Base-by-base conservation (phyloP, 495 filamentous ascomycete genomes). In the Podospora didyma region DNA sequence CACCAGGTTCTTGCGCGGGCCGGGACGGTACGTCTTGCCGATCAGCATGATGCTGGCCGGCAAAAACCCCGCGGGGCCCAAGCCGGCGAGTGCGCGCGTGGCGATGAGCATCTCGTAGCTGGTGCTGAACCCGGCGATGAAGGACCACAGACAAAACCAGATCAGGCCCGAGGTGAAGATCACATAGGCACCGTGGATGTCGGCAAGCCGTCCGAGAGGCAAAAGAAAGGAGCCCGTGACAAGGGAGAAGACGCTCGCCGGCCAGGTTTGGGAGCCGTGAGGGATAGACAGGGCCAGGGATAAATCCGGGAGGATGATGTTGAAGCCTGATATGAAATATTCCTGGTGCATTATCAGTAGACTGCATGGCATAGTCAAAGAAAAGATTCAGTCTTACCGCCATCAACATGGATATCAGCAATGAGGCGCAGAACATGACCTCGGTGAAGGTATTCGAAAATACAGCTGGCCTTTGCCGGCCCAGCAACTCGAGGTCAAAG, bases 301-400 rank as follows among this genome's bases (percentile, higher is more conserved):
- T 10, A 96, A 62, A 0, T 83, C 82, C 9, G 91, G 91, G 2
- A 92, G 71, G 50, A 96, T 77, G 59, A 95, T 83, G 62, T 89
- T 93, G 69, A 92, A 96, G 46, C 91, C 91, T 42, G 87, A 90
- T 35, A 93, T 85, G 65, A 90, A 92, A 70, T 89, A 96, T 74
- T 95, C 83, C 77, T 78, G 57, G 28, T 11, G n/a, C 19, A 21
- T 37, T 47, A 35, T 35, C 9, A 24, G 49, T 58, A 49, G 9
- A 49, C 7, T 11, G 1, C 16, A 49, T 41, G 2, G 34, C 9
- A 19, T 39, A 23, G 31, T 3, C 35, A 26, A 12, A 14, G 11
- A 21, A 42, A 19, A 2, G 16, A 2, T 23, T 37, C 16, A 11
- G 1, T 73, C 83, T 58, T 73, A 84, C 86, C 37, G 86, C 80